Conservation (phyloP, 1,284 basidiomycete species). For the Rhodotorula mucilaginosa region DNA sequence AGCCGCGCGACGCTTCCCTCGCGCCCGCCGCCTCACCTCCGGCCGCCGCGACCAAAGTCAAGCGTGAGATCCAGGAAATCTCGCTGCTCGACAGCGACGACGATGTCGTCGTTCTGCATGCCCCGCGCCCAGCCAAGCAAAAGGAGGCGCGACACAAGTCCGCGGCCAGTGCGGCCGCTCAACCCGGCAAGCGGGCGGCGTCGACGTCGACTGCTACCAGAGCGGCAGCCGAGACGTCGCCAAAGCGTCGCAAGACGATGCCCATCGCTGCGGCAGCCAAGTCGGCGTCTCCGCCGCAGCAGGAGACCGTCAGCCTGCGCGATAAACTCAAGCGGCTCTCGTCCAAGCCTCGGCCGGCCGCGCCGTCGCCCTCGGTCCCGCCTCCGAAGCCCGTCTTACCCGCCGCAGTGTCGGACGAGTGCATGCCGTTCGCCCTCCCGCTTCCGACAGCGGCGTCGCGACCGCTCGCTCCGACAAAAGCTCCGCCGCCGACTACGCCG, state of each 20-base stretch:
- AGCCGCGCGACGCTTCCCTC: background rate
- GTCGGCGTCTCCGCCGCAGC: background rate
- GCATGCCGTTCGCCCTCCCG: background rate
- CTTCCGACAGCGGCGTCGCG: background rate
- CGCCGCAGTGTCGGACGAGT: background rate
- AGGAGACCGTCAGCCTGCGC: background rate
- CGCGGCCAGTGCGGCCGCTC: background rate
- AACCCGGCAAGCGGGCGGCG: too few species aligned
- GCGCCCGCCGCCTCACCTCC: background rate
- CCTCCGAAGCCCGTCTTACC: background rate
- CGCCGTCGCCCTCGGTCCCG: background rate
- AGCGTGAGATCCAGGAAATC: constrained; percentile 18
- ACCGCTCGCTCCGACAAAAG: background rate
- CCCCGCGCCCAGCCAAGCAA: background rate
- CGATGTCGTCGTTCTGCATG: background rate
- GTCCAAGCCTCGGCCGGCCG: background rate
- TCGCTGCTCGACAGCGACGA: constrained; percentile 14
- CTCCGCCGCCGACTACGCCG: background rate
- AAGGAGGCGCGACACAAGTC: background rate
- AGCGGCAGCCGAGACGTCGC: background rate
- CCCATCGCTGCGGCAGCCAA: background rate
- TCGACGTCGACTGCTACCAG: background rate
- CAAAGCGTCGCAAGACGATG: background rate
- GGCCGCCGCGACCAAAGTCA: background rate
- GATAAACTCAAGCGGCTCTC: background rate